Base-by-base conservation (phyloP, 1,284 basidiomycete genomes). In the Baeospora myosura region DNA sequence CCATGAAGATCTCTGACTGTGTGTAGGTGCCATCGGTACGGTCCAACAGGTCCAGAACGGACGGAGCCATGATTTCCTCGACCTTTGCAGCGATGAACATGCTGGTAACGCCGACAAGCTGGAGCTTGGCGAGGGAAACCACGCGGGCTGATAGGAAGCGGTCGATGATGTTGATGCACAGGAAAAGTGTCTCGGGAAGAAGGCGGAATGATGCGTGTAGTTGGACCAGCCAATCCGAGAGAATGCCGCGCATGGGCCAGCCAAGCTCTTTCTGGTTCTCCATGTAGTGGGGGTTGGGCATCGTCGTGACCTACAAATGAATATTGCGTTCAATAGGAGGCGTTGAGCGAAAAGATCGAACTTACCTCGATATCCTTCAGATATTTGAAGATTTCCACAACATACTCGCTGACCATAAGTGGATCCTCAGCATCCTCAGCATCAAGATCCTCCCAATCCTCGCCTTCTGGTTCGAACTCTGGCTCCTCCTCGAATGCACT, bases 181-280 rank as follows among this genome's bases (percentile, higher is more conserved):
- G 79, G 70, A 95, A 98, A 38, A 98, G 80, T 0, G 95, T 98
- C 67, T 98, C 95, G 6, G 94, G 93, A 5, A 96, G 74, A 14
- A 98, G 76, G 45, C 85, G 85, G 73, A 98, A 97, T 54, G 92
- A 90, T 51, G 81, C 75, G 62, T 98, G 95, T 17, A 97, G 87
- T 66, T 98, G 93, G 51, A 98, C 85, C 46, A 98, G 75, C 96
- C 95, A 98, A 71, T 98, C 95, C 48, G 88, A 86, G 24, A 98
- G 78, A 50, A 97, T 89, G 12, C 88, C 88, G 17, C 93, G 89
- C 89, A 95, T 94, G 44, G 81, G 81, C 92, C 92, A 96, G 3
- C 85, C 83, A 24, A 97, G 75, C 53, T 94, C 89, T 54, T 83
- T 86, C 64, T 97, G 93, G 52, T 73, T 80, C 29, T 85, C 76